Percentiles rank a stretch among this genome's conserved stretches.
These are phyloP conservation scores for Drechslerella stenobrocha DNA, from an alignment of 2,329 filamentous ascomycete genomes.

Conservation along the genomic window DNA sequence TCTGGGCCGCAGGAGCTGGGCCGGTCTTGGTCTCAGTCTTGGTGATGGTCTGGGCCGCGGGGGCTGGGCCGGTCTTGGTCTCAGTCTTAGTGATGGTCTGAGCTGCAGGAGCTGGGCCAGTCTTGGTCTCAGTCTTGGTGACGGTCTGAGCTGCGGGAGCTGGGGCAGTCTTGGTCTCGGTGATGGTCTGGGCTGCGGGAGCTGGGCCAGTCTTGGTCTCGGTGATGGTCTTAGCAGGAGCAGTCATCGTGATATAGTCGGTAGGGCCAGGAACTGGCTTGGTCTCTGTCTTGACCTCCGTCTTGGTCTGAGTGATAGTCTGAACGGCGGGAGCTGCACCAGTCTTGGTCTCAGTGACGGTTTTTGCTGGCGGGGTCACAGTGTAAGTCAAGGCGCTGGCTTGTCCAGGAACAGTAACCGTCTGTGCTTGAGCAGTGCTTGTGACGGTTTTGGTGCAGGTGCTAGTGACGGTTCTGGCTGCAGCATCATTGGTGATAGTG, in stretches of 20 bases:
- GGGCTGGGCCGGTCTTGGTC: conserved; percentile 7
- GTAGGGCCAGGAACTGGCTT: conserved; percentile 8
- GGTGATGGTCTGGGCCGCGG: neutral
- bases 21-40: neutral
- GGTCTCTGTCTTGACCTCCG: conserved; percentile 9
- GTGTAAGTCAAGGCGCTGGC: conserved; percentile 9
- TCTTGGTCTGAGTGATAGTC: neutral
- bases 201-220: conserved; percentile 1
- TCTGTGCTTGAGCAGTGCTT: conserved; percentile 6
- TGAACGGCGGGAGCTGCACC: conserved; percentile 1
- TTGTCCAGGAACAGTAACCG: conserved; percentile 7
- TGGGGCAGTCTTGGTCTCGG: conserved; percentile 9
- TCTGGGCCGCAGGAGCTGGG: neutral
- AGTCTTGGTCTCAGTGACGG: conserved; percentile 2
- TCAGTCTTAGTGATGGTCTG: conserved; percentile 4
- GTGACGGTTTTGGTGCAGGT: conserved; percentile 2
- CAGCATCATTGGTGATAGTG: neutral
- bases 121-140: neutral
- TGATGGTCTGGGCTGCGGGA: conserved; percentile 5
- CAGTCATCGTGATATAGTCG: conserved; percentile 4
- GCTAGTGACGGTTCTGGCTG: conserved; percentile 8
- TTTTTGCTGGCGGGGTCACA: neutral
- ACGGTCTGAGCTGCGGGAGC: neutral
- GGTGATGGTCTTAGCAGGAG: neutral
- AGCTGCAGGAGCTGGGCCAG: neutral